Evolutionary conservation across 2,329 filamentous ascomycete genomes (phyloP).

Genomic region (Niveomyces coronatus): DNA sequence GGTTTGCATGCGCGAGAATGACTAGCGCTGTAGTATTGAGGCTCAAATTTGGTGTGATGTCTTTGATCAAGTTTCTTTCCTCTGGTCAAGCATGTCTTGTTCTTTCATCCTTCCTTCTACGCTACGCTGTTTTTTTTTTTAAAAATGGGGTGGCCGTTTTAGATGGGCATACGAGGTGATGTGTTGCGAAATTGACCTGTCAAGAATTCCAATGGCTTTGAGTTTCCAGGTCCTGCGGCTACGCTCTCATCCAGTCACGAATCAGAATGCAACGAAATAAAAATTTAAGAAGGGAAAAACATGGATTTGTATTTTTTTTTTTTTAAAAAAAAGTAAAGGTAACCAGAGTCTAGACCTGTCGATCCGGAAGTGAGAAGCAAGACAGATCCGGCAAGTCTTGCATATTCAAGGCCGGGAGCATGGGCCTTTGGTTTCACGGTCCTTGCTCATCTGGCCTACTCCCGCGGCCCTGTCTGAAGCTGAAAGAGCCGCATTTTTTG

Average conservation of each 20-base stretch:
- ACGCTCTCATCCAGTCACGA: background rate
- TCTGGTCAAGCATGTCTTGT: constrained; percentile 8
- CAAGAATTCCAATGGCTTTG: constrained; percentile 13
- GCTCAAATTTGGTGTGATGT: too few relatives aligned
- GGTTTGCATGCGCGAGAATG: too few relatives aligned
- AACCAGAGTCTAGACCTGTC: constrained; percentile 7
- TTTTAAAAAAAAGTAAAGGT: too few relatives aligned
- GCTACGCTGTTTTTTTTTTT: constrained; percentile 1
- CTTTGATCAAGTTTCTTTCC: too few relatives aligned
- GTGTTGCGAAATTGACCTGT: constrained; percentile 25
- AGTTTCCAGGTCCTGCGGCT: background rate
- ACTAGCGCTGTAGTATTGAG: too few relatives aligned
- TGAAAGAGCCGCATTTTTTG: too few relatives aligned
- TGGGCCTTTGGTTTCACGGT: too few relatives aligned
- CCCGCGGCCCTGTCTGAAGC: too few relatives aligned
- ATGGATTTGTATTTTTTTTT: too few relatives aligned
- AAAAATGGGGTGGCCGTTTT: constrained; percentile 12
- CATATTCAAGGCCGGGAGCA: too few relatives aligned
- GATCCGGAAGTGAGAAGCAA: constrained; percentile 4
- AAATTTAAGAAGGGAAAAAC: background rate
- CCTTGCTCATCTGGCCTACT: constrained; percentile 21
- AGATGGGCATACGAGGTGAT: constrained; percentile 33
- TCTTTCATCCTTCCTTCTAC: too few relatives aligned
- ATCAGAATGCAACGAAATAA: too few relatives aligned
- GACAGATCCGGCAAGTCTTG: constrained; percentile 5